A percentile compares a stretch with the other conserved stretches of the same genome.
phyloP scores from a whole-genome alignment of 192 early-diverging fungal genomes.

The Allomyces macrogynus region DNA sequence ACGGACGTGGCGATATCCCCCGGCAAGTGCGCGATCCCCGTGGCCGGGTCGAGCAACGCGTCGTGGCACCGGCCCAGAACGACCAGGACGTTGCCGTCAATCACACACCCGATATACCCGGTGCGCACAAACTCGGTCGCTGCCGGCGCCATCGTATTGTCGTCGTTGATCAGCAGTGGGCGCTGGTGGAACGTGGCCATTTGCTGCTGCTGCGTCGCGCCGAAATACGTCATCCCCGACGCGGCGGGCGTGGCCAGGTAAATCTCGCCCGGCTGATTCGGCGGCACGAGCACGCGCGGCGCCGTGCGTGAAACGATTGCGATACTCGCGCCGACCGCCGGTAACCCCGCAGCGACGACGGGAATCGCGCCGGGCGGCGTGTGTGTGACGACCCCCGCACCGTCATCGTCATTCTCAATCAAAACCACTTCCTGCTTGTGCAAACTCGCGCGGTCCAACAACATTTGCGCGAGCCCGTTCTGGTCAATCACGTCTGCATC shows the following conservation, averaged over 20 bases:
- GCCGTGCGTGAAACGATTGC: neutral
- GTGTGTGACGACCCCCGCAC: neutral
- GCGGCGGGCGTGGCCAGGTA: neutral
- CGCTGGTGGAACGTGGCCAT: neutral
- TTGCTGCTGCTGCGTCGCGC: neutral
- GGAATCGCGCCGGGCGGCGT: neutral
- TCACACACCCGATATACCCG: slow-evolving; percentile 7
- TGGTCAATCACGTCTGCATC: no score
- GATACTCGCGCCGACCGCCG: neutral
- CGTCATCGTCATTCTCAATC: neutral
- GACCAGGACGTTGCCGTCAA: neutral
- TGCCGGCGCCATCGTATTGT: neutral
- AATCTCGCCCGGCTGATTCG: neutral
- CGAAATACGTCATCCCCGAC: neutral
- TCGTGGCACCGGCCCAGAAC: neutral
- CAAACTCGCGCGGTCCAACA: neutral
- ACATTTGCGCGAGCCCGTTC: neutral
- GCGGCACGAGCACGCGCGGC: neutral
- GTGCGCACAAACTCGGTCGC: slow-evolving; percentile 10
- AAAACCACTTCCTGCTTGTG: neutral
- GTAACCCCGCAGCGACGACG: neutral
- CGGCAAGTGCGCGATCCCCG: slow-evolving; percentile 3
- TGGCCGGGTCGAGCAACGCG: neutral
- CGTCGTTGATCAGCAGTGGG: neutral
- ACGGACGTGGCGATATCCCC: slow-evolving; percentile 6